Percentiles rank a stretch among this genome's conserved stretches.
Conservation (phyloP, 202 grass and related monocot genomes). For the Dendrocalamus latiflorus region DNA sequence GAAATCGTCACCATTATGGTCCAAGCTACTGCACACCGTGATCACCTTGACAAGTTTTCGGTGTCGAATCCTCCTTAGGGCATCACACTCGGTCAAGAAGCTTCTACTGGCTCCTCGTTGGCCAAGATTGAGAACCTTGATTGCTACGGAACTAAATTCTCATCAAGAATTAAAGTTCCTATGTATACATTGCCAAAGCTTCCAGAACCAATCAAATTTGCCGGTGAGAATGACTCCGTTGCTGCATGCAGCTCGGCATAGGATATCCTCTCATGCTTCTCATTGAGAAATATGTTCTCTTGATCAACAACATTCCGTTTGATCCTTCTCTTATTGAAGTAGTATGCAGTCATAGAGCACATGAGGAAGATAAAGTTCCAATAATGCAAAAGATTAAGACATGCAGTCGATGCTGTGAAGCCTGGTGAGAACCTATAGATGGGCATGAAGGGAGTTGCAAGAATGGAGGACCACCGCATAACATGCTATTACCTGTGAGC, state of each 20-base stretch:
- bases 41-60: slow-evolving; percentile 34
- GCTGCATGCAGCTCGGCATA: slow-evolving; percentile 12
- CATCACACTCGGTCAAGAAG: slow-evolving; percentile 26
- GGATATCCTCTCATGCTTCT: slow-evolving; percentile 24
- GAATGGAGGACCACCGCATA: slow-evolving; percentile 31
- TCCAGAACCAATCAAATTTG: slow-evolving; percentile 36
- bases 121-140: slow-evolving; percentile 24
- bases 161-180: neutral
- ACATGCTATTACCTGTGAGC: slow-evolving; percentile 3
- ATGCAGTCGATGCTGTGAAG: neutral
- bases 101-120: slow-evolving; percentile 8
- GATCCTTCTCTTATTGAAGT: neutral
- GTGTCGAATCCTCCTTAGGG: slow-evolving; percentile 29
- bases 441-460: slow-evolving; percentile 13
- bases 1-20: slow-evolving; percentile 31
- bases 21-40: slow-evolving; percentile 13
- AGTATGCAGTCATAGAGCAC: neutral
- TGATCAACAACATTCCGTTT: neutral
- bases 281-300: neutral
- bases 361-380: slow-evolving; percentile 2
- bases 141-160: neutral
- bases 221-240: slow-evolving; percentile 24
- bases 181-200: slow-evolving; percentile 33
- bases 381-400: neutral
- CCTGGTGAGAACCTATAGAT: neutral